These are phyloP conservation scores for Acacia concinna DNA, from an alignment of 331 rosid species.

Conservation along the genomic window DNA sequence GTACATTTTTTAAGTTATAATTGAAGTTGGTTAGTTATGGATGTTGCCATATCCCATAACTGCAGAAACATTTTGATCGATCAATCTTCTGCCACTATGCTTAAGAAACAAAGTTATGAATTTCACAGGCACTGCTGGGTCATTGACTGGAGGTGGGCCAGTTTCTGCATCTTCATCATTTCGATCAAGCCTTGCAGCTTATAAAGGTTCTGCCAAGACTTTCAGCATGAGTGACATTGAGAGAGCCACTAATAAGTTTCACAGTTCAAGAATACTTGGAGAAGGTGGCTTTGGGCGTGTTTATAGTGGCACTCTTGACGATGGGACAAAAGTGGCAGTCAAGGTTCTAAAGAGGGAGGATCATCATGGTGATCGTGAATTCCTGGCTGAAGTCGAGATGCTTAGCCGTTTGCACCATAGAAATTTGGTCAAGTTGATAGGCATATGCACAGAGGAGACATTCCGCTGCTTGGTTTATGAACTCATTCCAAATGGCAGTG, in stretches of 20 bases:
- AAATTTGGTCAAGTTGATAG: conserved; percentile 89
- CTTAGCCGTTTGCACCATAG: conserved; percentile 97
- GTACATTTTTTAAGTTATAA: conserved; percentile 9
- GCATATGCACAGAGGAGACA: conserved; percentile 71
- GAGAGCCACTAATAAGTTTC: conserved; percentile 68
- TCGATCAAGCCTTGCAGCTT: conserved; percentile 72
- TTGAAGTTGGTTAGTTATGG: not conserved
- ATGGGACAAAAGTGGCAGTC: conserved; percentile 75
- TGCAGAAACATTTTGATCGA: not conserved
- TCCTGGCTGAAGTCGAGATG: conserved; percentile 96
- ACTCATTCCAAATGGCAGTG: conserved; percentile 88
- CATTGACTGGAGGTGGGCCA: conserved; percentile 58
- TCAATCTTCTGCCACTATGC: conserved; percentile 12
- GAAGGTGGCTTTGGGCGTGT: conserved; percentile 98
- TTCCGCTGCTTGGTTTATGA: conserved; percentile 86
- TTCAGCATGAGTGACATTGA: conserved; percentile 66
- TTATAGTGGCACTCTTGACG: conserved; percentile 74
- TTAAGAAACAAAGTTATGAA: conserved; percentile 12
- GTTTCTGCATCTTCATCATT: conserved; percentile 68
- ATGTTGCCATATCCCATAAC: not conserved
- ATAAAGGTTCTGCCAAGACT: conserved; percentile 75
- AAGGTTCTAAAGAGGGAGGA: conserved; percentile 91
- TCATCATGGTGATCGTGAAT: conserved; percentile 88
- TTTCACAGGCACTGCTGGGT: conserved; percentile 55
- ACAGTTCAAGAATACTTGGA: conserved; percentile 75